Conservation (phyloP, 352 stramenopile species). For the Pythium grandisporangium region DNA sequence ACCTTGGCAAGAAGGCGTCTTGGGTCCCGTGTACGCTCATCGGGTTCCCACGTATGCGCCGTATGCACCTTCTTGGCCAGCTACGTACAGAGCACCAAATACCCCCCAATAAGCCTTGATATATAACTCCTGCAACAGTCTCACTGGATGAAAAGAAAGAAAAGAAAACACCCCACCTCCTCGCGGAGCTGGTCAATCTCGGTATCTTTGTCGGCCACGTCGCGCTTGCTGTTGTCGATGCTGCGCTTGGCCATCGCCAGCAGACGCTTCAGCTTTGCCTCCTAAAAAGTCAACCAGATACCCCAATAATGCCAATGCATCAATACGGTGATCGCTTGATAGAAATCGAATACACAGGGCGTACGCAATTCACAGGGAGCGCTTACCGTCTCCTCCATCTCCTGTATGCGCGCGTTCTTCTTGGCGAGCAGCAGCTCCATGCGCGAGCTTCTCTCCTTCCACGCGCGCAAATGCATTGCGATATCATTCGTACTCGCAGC, state of each 20-base stretch:
- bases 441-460: conserved; percentile 47
- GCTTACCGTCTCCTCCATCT: conserved; percentile 66
- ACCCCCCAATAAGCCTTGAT: background rate
- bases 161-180: conserved; percentile 23
- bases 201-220: conserved; percentile 56
- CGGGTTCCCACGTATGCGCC: conserved; percentile 37
- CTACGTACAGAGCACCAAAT: conserved; percentile 2
- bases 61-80: conserved; percentile 20
- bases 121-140: no score
- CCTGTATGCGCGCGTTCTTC: conserved; percentile 62
- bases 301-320: no score
- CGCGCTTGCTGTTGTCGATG: conserved; percentile 85
- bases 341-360: no score
- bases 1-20: conserved; percentile 63
- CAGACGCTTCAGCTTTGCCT: conserved; percentile 75
- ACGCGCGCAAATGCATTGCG: conserved; percentile 31
- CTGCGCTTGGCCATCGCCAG: conserved; percentile 83
- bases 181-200: conserved; percentile 34
- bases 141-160: no score
- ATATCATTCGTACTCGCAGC: conserved; percentile 10
- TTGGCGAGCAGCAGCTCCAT: conserved; percentile 61
- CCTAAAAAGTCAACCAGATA: conserved; percentile 14
- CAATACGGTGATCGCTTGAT: no score
- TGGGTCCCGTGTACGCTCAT: conserved; percentile 41
- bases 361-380: no score